These are phyloP conservation scores for Plasmodium relictum DNA, from an alignment of 169 alveolate genomes.

Conservation along the genomic window DNA sequence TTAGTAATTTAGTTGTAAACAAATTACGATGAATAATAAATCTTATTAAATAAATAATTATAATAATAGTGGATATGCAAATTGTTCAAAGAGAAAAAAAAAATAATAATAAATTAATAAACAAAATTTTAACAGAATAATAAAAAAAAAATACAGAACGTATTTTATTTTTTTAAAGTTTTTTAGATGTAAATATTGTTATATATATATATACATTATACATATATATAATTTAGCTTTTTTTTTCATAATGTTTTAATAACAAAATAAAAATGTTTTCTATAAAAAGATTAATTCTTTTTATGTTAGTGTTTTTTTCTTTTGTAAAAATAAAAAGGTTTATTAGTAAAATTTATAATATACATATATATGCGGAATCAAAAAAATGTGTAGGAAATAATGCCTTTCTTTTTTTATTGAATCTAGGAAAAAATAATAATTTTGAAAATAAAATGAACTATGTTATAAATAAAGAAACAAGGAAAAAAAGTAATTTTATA, in stretches of 20 bases:
- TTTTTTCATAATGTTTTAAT: conserved; percentile 21
- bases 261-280: conserved; percentile 18
- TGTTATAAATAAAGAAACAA: background rate
- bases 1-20: too few species aligned
- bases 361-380: conserved; percentile 18
- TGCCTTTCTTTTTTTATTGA: conserved; percentile 16
- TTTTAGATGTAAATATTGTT: background rate
- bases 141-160: background rate
- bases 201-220: background rate
- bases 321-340: conserved; percentile 29
- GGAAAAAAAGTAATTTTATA: conserved; percentile 19
- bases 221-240: background rate
- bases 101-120: background rate
- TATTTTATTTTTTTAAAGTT: background rate
- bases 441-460: background rate
- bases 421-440: background rate
- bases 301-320: conserved; percentile 27
- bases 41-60: background rate
- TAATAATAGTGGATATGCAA: background rate
- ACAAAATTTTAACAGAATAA: background rate
- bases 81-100: conserved; percentile 9
- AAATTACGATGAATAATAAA: too few species aligned
- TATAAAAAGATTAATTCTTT: conserved; percentile 40
- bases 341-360: conserved; percentile 5
- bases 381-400: conserved; percentile 14